Evolutionary conservation across 2,329 filamentous ascomycete species (phyloP).

Genomic region (Cladosporium austrohemisphaericum): DNA sequence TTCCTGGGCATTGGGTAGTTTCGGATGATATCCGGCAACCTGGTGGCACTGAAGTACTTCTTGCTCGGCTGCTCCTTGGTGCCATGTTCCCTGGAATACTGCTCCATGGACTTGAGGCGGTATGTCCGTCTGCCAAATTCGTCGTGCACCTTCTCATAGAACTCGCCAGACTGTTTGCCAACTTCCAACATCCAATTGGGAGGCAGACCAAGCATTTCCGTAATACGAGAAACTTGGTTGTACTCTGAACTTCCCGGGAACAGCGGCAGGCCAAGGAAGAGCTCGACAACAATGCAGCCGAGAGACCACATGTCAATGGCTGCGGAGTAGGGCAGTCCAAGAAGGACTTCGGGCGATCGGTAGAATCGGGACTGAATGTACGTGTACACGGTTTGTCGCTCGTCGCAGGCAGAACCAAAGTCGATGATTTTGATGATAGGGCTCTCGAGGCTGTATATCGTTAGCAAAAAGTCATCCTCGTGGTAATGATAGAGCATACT

Average conservation of each 20-base stretch:
- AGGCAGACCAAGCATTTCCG: slow-evolving; percentile 95
- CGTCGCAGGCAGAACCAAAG: slow-evolving; percentile 96
- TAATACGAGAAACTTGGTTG: slow-evolving; percentile 94
- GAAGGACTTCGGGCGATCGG: slow-evolving; percentile 87
- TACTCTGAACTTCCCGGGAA: slow-evolving; percentile 98
- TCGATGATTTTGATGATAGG: slow-evolving; percentile 99
- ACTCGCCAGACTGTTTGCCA: slow-evolving; percentile 95
- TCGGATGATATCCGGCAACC: slow-evolving; percentile 93
- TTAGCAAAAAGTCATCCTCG: slow-evolving; percentile 8
- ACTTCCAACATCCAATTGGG: slow-evolving; percentile 99
- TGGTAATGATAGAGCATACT: slow-evolving; percentile 49
- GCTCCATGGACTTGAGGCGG: slow-evolving; percentile 93
- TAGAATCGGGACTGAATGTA: slow-evolving; percentile 99
- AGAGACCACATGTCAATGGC: slow-evolving; percentile 99
- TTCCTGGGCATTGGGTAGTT: slow-evolving; percentile 97
- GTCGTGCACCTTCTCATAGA: slow-evolving; percentile 89
- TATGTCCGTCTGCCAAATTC: slow-evolving; percentile 91
- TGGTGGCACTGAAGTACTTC: slow-evolving; percentile 96
- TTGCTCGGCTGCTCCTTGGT: slow-evolving; percentile 99
- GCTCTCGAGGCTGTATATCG: slow-evolving; percentile 67
- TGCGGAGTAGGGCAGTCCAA: slow-evolving; percentile 95
- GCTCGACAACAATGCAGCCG: slow-evolving; percentile 94
- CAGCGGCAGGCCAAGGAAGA: slow-evolving; percentile 88
- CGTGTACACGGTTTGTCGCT: slow-evolving; percentile 96
- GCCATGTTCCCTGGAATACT: slow-evolving; percentile 91